Percentiles rank a stretch among this genome's conserved stretches.
These are phyloP conservation scores for Brassica nigra DNA, from an alignment of 345 rosid genomes.

Conservation along the genomic window DNA sequence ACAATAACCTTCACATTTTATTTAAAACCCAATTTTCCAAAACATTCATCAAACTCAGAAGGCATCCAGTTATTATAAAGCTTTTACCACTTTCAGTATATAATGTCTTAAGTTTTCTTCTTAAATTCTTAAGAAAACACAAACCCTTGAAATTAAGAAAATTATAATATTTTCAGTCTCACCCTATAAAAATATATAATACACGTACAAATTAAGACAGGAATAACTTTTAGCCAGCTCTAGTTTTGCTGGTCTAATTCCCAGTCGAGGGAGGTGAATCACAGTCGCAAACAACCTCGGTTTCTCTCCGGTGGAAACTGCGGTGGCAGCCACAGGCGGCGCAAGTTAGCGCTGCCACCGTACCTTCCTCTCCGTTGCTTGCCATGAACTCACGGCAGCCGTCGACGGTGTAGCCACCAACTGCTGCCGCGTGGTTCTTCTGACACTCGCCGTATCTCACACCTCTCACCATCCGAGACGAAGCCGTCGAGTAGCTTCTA, in stretches of 20 bases:
- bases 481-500: conserved; percentile 35
- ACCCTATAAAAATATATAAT: neutral
- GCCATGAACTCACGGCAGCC: conserved; percentile 49
- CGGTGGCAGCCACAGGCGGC: conserved; percentile 85
- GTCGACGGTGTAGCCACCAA: conserved; percentile 46
- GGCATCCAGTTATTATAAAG: conserved; percentile 10
- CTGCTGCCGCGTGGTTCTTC: conserved; percentile 43
- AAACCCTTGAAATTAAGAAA: neutral
- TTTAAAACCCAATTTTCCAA: conserved; percentile 15
- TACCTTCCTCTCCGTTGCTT: conserved; percentile 40
- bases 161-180: conserved; percentile 17
- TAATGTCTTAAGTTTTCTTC: neutral
- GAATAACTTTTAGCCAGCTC: conserved; percentile 17
- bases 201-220: neutral
- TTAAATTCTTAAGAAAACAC: conserved; percentile 13
- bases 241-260: conserved; percentile 25
- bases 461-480: conserved; percentile 31
- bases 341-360: conserved; percentile 49
- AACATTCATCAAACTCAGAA: conserved; percentile 1
- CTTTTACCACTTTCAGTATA: neutral
- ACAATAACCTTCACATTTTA: neutral
- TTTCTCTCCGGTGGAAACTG: conserved; percentile 65
- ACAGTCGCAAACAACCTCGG: conserved; percentile 57
- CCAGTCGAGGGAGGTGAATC: conserved; percentile 54
- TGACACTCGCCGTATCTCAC: conserved; percentile 47